Conservation (phyloP, 345 rosid species). For the Erysimum cheiranthoides region DNA sequence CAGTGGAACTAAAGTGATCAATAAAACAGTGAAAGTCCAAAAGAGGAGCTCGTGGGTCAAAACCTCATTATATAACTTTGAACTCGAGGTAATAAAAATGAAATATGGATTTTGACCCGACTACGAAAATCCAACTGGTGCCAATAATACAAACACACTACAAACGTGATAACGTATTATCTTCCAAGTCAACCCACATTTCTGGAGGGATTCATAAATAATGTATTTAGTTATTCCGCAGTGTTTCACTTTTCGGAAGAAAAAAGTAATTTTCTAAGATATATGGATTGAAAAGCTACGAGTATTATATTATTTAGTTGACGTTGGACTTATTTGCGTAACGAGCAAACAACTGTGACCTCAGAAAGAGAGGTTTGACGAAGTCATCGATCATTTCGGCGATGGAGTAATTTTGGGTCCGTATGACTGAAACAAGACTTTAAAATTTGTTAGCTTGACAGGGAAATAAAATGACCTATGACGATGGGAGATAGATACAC, state of each 20-base stretch:
- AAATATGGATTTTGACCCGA: slow-evolving; percentile 13
- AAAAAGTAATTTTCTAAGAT: not conserved
- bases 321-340: slow-evolving; percentile 29
- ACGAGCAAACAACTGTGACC: slow-evolving; percentile 31
- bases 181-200: slow-evolving; percentile 28
- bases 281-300: not conserved
- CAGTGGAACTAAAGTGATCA: slow-evolving; percentile 14
- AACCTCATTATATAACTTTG: not conserved
- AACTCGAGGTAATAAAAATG: not conserved
- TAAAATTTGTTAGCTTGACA: too few species aligned
- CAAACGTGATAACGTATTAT: slow-evolving; percentile 21
- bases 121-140: slow-evolving; percentile 2
- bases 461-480: too few species aligned
- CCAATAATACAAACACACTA: slow-evolving; percentile 5
- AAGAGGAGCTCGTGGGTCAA: not conserved
- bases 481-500: not conserved
- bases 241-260: slow-evolving; percentile 1
- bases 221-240: not conserved
- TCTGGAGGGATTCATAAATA: not conserved
- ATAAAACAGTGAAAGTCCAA: slow-evolving; percentile 1
- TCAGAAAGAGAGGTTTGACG: slow-evolving; percentile 23
- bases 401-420: slow-evolving; percentile 18
- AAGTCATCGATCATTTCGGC: slow-evolving; percentile 21
- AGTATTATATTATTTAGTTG: slow-evolving; percentile 30
- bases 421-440: not conserved